Percentiles rank a stretch among this genome's conserved stretches.
These are phyloP conservation scores for Penstemon eatonii DNA, from an alignment of 257 asterid species.

Conservation along the genomic window DNA sequence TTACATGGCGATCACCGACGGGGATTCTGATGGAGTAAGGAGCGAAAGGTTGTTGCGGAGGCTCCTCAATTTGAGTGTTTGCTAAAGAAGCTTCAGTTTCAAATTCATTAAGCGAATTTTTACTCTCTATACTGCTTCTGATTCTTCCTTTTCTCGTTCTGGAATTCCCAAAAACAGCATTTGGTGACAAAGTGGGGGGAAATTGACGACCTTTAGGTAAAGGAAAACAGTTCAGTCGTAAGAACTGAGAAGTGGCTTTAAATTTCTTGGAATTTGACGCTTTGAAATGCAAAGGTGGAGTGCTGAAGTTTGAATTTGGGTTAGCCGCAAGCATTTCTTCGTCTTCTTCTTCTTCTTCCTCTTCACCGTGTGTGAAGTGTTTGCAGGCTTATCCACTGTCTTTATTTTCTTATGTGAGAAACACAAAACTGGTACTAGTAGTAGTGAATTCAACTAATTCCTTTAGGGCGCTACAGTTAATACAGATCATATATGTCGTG, in stretches of 20 bases:
- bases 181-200: constrained; percentile 32
- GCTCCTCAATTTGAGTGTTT: constrained; percentile 31
- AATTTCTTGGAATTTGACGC: constrained; percentile 31
- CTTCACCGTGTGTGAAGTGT: constrained; percentile 32
- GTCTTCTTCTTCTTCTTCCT: constrained; percentile 13
- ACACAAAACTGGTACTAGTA: too few species aligned
- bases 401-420: not conserved
- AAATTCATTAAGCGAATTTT: constrained; percentile 26
- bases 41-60: constrained; percentile 38
- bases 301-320: constrained; percentile 35
- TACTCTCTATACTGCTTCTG: constrained; percentile 26
- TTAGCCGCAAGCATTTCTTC: constrained; percentile 38
- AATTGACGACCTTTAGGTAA: constrained; percentile 19
- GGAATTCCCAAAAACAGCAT: constrained; percentile 30
- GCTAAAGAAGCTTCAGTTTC: not conserved
- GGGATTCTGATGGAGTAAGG: constrained; percentile 54
- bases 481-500: too few species aligned
- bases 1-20: constrained; percentile 17
- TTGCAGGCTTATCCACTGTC: constrained; percentile 51
- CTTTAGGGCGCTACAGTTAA: too few species aligned
- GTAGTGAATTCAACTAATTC: too few species aligned
- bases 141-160: constrained; percentile 34
- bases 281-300: constrained; percentile 33
- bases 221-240: constrained; percentile 29
- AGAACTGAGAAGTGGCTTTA: constrained; percentile 26